Conservation (phyloP, 2,329 filamentous ascomycete genomes). For the Colletotrichum camelliae region DNA sequence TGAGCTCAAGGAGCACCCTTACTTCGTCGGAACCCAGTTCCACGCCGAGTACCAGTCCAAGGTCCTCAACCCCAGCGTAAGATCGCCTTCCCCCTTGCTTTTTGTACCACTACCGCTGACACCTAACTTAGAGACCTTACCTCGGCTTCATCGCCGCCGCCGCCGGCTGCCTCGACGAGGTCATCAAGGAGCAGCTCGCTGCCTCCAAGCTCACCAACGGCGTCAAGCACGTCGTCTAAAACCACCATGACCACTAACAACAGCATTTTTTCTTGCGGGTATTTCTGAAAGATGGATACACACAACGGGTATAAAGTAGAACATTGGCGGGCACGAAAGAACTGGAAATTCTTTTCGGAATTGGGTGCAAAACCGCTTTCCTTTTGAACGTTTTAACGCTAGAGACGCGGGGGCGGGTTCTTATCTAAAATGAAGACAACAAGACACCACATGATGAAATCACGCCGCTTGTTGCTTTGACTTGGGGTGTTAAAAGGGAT, state of each 20-base stretch:
- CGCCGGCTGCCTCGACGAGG: slow-evolving; percentile 65
- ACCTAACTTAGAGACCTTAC: slow-evolving; percentile 56
- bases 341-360: background rate
- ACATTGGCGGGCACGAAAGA: background rate
- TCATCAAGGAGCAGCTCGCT: slow-evolving; percentile 33
- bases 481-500: background rate
- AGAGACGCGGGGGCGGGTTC: background rate
- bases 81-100: slow-evolving; percentile 41
- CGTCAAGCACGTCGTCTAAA: slow-evolving; percentile 16
- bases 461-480: background rate
- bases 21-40: slow-evolving; percentile 84
- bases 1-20: slow-evolving; percentile 83
- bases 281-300: background rate
- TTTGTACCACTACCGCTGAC: slow-evolving; percentile 60
- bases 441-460: background rate
- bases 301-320: background rate
- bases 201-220: slow-evolving; percentile 12
- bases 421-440: background rate
- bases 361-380: background rate
- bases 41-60: slow-evolving; percentile 86
- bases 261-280: background rate
- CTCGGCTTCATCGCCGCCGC: slow-evolving; percentile 85
- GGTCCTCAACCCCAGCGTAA: slow-evolving; percentile 70
- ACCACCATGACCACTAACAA: background rate
- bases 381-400: background rate